Evolutionary conservation across 768 basidiomycete genomes (phyloP).

Genomic region (Rickenella mellea): DNA sequence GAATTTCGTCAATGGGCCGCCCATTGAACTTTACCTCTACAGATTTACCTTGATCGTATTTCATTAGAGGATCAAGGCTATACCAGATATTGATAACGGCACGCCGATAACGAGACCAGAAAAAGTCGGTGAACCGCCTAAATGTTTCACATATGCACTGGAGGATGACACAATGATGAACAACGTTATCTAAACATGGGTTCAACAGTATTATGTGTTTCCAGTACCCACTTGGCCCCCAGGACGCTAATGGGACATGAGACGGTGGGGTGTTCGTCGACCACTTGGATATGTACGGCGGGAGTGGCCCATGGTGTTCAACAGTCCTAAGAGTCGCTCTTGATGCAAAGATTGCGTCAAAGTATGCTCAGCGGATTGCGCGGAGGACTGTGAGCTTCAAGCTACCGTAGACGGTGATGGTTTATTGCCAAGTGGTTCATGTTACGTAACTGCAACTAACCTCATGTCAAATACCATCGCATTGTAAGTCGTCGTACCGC

Average conservation of each 20-base stretch:
- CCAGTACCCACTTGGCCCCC: too few relatives aligned
- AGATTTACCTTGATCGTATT: conserved; percentile 40
- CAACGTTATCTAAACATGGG: conserved; percentile 41
- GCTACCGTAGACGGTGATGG: too few relatives aligned
- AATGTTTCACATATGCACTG: conserved; percentile 47
- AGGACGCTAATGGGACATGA: too few relatives aligned
- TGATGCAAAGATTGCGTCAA: too few relatives aligned
- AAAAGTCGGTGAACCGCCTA: conserved; percentile 63
- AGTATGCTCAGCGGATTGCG: too few relatives aligned
- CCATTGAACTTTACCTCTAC: not conserved
- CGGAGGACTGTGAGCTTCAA: too few relatives aligned
- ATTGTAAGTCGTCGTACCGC: conserved; percentile 7
- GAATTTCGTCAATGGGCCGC: not conserved
- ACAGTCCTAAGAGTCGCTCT: too few relatives aligned
- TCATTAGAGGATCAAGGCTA: conserved; percentile 45
- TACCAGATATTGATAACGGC: conserved; percentile 51
- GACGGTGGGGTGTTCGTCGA: too few relatives aligned
- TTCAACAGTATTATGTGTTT: not conserved
- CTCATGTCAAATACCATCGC: conserved; percentile 19
- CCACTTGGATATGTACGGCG: too few relatives aligned
- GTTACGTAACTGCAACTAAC: too few relatives aligned
- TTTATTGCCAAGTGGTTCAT: too few relatives aligned
- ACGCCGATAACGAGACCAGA: conserved; percentile 63
- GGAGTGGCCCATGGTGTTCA: too few relatives aligned
- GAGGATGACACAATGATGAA: conserved; percentile 65